Conservation (phyloP, 2,329 filamentous ascomycete species). For the Microdochium trichocladiopsis region DNA sequence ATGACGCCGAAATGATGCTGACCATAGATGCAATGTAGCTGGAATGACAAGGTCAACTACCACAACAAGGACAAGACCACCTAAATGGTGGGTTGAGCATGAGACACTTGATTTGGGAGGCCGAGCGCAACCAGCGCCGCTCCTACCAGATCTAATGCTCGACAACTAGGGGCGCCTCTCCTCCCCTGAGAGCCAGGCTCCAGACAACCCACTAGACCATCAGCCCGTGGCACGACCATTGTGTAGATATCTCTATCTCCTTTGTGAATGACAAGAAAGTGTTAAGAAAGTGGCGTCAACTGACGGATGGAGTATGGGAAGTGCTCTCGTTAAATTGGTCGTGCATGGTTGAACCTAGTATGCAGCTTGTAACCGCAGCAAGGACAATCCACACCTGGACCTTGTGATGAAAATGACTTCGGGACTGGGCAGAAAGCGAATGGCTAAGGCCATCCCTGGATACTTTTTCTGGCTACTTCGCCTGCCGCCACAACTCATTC, state of each 20-base stretch:
- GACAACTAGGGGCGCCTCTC: not conserved
- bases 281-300: not conserved
- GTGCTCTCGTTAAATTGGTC: no score
- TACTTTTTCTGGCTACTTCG: no score
- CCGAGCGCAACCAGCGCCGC: not conserved
- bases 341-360: no score
- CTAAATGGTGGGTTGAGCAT: conserved; percentile 27
- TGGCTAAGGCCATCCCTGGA: no score
- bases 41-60: conserved; percentile 94
- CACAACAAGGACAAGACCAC: conserved; percentile 80
- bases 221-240: not conserved
- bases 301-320: no score
- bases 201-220: not conserved
- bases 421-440: not conserved
- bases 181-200: not conserved
- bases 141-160: not conserved
- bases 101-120: not conserved
- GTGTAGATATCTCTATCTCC: not conserved
- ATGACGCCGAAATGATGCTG: conserved; percentile 3
- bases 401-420: not conserved
- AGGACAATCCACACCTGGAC: not conserved
- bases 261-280: not conserved
- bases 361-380: not conserved
- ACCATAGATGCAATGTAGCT: conserved; percentile 45
- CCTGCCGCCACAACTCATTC: no score